Percentiles rank a stretch among this genome's conserved stretches.
Evolutionary conservation across 345 rosid species (phyloP).

Genomic region (Camelina laxa): DNA sequence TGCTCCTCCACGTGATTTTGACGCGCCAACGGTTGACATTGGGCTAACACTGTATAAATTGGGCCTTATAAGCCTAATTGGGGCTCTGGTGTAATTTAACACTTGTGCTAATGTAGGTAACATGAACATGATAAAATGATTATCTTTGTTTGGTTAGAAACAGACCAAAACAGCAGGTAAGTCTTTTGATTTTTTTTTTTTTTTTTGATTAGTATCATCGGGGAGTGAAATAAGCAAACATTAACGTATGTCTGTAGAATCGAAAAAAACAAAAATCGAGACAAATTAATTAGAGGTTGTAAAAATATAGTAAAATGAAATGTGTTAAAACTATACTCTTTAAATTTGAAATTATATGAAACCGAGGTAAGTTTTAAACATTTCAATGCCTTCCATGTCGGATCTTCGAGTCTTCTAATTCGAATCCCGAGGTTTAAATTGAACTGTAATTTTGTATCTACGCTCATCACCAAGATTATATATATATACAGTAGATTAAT

Average conservation of each 20-base stretch:
- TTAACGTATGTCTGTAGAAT: slow-evolving; percentile 51
- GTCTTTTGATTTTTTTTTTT: slow-evolving; percentile 16
- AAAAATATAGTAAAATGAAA: slow-evolving; percentile 15
- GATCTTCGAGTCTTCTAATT: slow-evolving; percentile 42
- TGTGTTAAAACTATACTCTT: background rate
- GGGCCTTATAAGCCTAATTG: background rate
- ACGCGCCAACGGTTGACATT: slow-evolving; percentile 27
- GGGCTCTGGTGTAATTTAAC: background rate
- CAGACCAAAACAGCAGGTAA: slow-evolving; percentile 38
- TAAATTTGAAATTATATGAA: slow-evolving; percentile 7
- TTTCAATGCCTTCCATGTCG: slow-evolving; percentile 44
- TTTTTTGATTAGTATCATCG: slow-evolving; percentile 27
- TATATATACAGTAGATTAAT: slow-evolving; percentile 4
- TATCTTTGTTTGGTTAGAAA: slow-evolving; percentile 44
- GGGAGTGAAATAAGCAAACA: slow-evolving; percentile 49
- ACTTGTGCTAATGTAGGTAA: background rate
- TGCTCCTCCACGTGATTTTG: slow-evolving; percentile 25
- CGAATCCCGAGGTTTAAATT: slow-evolving; percentile 38
- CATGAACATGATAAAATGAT: slow-evolving; percentile 27
- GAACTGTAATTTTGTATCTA: background rate
- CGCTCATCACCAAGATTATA: background rate
- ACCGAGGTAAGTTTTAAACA: slow-evolving; percentile 40
- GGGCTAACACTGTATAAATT: background rate
- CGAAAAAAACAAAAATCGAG: slow-evolving; percentile 41
- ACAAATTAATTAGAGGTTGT: slow-evolving; percentile 25